A percentile compares a stretch with the other conserved stretches of the same genome.
These are phyloP conservation scores for Solanum rostratum DNA, from an alignment of 257 asterid species.

Conservation along the genomic window DNA sequence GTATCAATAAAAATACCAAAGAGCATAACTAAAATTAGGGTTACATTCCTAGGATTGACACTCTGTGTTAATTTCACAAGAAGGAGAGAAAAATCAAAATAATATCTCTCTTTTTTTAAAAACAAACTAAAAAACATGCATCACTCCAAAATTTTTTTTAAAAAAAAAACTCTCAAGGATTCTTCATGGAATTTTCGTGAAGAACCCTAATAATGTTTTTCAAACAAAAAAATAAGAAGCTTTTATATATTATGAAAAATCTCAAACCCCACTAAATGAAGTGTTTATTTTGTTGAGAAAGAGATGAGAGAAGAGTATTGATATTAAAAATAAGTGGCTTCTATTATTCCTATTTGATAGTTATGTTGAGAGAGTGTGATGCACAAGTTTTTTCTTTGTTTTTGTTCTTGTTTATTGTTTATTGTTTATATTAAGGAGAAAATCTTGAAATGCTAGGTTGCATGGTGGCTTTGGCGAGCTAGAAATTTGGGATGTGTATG, in stretches of 20 bases:
- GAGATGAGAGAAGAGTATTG: not conserved
- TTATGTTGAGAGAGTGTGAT: not conserved
- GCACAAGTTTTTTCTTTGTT: not conserved
- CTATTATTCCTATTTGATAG: not conserved
- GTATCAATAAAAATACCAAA: slow-evolving; percentile 37
- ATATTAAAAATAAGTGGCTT: not conserved
- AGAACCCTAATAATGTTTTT: not conserved
- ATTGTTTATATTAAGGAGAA: not conserved
- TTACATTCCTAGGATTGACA: slow-evolving; percentile 36
- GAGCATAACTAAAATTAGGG: slow-evolving; percentile 39
- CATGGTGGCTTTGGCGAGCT: not conserved
- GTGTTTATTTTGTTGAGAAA: not conserved
- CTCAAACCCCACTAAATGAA: not conserved
- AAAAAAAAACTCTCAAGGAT: not conserved
- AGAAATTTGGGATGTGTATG: not conserved
- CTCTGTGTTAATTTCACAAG: slow-evolving; percentile 20
- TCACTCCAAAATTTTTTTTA: not conserved
- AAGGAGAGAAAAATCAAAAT: not conserved
- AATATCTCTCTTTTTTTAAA: not conserved
- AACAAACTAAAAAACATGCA: not conserved
- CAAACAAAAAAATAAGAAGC: not conserved
- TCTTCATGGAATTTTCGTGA: not conserved
- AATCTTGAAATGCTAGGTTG: not conserved
- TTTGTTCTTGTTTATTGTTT: not conserved
- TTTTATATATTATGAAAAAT: not conserved